phyloP scores from a whole-genome alignment of 805 yeast species.

The Lipomyces spencermartinsiae region DNA sequence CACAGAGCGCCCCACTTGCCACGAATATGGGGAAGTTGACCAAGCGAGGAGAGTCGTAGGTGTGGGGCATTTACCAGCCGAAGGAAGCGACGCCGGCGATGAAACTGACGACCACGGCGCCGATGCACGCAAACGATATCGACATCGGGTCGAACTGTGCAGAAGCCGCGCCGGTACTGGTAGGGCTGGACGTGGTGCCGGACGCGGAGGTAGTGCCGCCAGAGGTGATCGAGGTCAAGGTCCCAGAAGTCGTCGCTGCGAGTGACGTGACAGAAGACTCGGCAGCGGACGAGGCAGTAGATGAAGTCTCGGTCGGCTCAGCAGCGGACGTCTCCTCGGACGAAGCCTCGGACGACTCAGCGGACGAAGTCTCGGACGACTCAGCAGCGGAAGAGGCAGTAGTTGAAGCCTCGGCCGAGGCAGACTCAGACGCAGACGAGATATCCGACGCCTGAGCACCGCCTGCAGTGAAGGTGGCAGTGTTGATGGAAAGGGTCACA shows the following conservation, averaged over 20 bases:
- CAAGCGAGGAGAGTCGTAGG: not conserved
- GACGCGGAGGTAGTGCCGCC: slow-evolving; percentile 17
- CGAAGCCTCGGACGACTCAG: slow-evolving; percentile 9
- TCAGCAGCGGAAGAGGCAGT: slow-evolving; percentile 11
- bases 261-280: not conserved
- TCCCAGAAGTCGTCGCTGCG: slow-evolving; percentile 7
- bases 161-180: slow-evolving; percentile 8
- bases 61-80: not conserved
- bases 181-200: slow-evolving; percentile 12
- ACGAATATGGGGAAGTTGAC: too few species aligned
- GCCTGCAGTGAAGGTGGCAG: slow-evolving; percentile 27
- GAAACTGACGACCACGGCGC: slow-evolving; percentile 25
- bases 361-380: slow-evolving; percentile 8
- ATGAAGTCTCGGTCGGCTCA: slow-evolving; percentile 11
- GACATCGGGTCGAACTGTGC: slow-evolving; percentile 8
- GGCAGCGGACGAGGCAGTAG: slow-evolving; percentile 16
- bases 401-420: slow-evolving; percentile 9
- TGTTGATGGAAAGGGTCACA: slow-evolving; percentile 30
- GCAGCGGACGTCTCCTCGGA: slow-evolving; percentile 14
- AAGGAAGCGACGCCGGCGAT: slow-evolving; percentile 24
- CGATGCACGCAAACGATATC: slow-evolving; percentile 14
- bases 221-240: slow-evolving; percentile 4
- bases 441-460: slow-evolving; percentile 17
- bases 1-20: not conserved
- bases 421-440: slow-evolving; percentile 5